Evolutionary conservation across 2,329 filamentous ascomycete species (phyloP), one percentile per base, ranked within the genome.

Genomic region (Falciphora oryzae): DNA sequence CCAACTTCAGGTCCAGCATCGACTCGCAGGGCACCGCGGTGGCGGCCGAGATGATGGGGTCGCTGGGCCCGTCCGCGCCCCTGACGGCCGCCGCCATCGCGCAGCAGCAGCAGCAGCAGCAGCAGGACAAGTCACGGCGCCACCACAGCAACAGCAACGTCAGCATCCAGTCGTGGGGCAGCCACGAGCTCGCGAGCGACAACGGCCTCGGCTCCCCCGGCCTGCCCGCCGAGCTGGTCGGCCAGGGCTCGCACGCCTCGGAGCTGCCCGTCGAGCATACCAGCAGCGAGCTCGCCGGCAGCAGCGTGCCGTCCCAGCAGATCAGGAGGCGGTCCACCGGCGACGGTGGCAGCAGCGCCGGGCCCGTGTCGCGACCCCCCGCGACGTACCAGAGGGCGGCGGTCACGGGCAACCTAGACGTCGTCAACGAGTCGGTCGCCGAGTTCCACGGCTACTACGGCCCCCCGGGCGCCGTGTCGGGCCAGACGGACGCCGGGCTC

Each of bases 371-470:
- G 2, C 29, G 16, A 32, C 62, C 65, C 35, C 60, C 65, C 64
- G 13, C 66, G 66, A 57, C 65, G 1, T 71, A 73, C 32, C 70
- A 71, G 22, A 70, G 75, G 29, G 65, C 44, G 18, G 68, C 22
- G 60, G 60, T 31, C 61, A 65, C 53, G 58, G 62, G 65, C 56
- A 62, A 44, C 58, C 69, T 79, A 7, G 74, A 71, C 7, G 73
- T 75, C 1, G 78, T 83, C 38, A 75, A 71, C 59, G 81, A 84
- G 68, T 66, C 70, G 22, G 64, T 64, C 25, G 79, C 81, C 65
- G 63, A 66, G 56, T 74, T 81, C 62, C 81, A 83, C 63, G 81
- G 81, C 3, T 77, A 81, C 53, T 79, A 83, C 64, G 81, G 81
- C 0, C 76, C 80, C 1, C 65, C 70, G 3, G 71, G 78, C 61